These are phyloP conservation scores for Reticulascus tulasneorum DNA, from an alignment of 2,329 filamentous ascomycete genomes.

Conservation along the genomic window DNA sequence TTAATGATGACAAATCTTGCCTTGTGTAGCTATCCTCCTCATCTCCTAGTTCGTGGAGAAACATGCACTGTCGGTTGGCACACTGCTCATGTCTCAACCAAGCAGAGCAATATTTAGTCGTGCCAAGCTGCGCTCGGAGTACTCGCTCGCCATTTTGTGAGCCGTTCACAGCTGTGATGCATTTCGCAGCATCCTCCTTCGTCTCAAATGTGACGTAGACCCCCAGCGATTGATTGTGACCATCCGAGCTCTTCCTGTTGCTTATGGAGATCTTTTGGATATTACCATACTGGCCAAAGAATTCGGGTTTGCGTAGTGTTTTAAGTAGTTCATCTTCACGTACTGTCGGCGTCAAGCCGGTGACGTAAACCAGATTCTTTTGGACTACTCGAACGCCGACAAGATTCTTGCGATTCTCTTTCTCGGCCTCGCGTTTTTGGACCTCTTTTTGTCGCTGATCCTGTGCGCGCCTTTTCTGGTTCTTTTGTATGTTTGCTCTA, in stretches of 20 bases:
- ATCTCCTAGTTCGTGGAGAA: slow-evolving; percentile 95
- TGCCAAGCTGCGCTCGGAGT: slow-evolving; percentile 75
- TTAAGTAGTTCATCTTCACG: slow-evolving; percentile 89
- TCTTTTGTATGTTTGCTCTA: slow-evolving; percentile 76
- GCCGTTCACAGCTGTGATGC: slow-evolving; percentile 89
- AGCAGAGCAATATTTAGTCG: slow-evolving; percentile 97
- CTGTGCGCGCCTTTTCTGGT: slow-evolving; percentile 85
- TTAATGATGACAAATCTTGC: slow-evolving; percentile 91
- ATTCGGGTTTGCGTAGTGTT: slow-evolving; percentile 84
- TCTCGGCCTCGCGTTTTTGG: slow-evolving; percentile 94
- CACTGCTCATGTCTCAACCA: slow-evolving; percentile 93
- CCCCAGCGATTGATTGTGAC: slow-evolving; percentile 81
- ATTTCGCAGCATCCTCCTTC: slow-evolving; percentile 84
- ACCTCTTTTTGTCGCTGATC: slow-evolving; percentile 87
- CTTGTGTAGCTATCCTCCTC: slow-evolving; percentile 95
- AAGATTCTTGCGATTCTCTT: slow-evolving; percentile 90
- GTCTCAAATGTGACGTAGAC: slow-evolving; percentile 98
- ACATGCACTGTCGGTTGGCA: slow-evolving; percentile 96
- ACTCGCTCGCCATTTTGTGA: slow-evolving; percentile 86
- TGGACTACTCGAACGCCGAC: slow-evolving; percentile 94
- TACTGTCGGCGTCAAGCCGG: slow-evolving; percentile 85
- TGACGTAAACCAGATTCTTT: slow-evolving; percentile 98
- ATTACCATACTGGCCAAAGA: slow-evolving; percentile 97
- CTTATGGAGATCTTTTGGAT: slow-evolving; percentile 99
- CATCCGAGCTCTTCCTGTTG: slow-evolving; percentile 76